These are phyloP conservation scores for Skeletonema menzelii DNA, from an alignment of 108 stramenopile genomes.

Conservation along the genomic window DNA sequence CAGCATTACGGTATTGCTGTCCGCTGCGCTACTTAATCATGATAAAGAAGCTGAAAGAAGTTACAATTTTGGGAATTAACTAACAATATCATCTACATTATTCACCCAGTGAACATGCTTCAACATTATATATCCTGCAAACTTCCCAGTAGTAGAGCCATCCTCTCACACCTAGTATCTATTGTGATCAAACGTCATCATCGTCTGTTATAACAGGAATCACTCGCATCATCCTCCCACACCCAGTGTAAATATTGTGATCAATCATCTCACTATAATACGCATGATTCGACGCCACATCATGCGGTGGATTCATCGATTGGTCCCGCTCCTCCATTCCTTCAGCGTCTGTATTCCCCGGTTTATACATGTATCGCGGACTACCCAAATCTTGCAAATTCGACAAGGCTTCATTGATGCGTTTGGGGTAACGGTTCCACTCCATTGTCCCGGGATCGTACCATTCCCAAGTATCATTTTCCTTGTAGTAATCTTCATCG, in stretches of 20 bases:
- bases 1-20: too few species aligned
- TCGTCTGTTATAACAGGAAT: too few species aligned
- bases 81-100: too few species aligned
- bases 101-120: too few species aligned
- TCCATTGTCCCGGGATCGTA: conserved; percentile 1
- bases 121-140: too few species aligned
- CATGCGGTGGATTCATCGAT: neutral
- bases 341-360: conserved; percentile 6
- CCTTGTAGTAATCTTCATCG: conserved; percentile 8
- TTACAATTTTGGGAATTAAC: too few species aligned
- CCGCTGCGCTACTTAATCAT: too few species aligned
- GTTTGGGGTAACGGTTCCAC: conserved; percentile 12
- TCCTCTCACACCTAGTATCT: too few species aligned
- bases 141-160: too few species aligned
- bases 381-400: neutral
- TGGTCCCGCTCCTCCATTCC: neutral
- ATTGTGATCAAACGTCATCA: too few species aligned
- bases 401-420: neutral
- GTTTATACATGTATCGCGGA: conserved; percentile 6
- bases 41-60: too few species aligned
- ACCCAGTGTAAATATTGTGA: conserved; percentile 12
- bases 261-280: conserved; percentile 9
- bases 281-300: conserved; percentile 15
- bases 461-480: conserved; percentile 10
- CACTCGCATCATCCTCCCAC: conserved; percentile 9